Conservation (phyloP, 164 flowering plant genomes). For the Cinnamomum chago region DNA sequence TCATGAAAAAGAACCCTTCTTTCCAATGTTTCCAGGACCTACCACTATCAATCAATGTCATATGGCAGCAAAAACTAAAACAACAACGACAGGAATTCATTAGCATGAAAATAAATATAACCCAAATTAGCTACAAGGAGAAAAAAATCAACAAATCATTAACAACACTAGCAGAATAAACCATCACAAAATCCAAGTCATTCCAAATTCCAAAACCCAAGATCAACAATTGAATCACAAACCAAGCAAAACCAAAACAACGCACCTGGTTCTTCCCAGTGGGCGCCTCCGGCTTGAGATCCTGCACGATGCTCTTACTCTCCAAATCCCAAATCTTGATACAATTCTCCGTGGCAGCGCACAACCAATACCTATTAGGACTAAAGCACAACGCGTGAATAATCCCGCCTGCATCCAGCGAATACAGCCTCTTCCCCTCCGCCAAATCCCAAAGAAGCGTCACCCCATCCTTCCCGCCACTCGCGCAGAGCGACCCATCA, state of each 20-base stretch:
- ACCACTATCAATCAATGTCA: no score
- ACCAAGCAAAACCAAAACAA: background rate
- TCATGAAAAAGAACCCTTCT: no score
- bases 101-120: no score
- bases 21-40: no score
- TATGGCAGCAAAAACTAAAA: no score
- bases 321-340: slow-evolving; percentile 94
- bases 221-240: background rate
- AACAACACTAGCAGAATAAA: no score
- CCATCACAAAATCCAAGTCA: no score
- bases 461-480: slow-evolving; percentile 84
- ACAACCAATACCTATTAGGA: slow-evolving; percentile 90
- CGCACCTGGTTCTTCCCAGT: slow-evolving; percentile 32
- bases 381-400: slow-evolving; percentile 84
- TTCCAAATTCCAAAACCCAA: background rate
- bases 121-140: no score
- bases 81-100: no score
- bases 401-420: slow-evolving; percentile 65
- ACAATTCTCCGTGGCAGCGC: slow-evolving; percentile 77
- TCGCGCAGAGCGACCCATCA: slow-evolving; percentile 81
- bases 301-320: slow-evolving; percentile 76
- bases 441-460: slow-evolving; percentile 85
- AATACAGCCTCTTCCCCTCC: slow-evolving; percentile 75
- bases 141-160: no score
- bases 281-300: slow-evolving; percentile 53